A percentile compares a stretch with the other conserved stretches of the same genome.
Conservation (phyloP, 2,329 filamentous ascomycete genomes). For the Tolypocladium ophioglossoides region DNA sequence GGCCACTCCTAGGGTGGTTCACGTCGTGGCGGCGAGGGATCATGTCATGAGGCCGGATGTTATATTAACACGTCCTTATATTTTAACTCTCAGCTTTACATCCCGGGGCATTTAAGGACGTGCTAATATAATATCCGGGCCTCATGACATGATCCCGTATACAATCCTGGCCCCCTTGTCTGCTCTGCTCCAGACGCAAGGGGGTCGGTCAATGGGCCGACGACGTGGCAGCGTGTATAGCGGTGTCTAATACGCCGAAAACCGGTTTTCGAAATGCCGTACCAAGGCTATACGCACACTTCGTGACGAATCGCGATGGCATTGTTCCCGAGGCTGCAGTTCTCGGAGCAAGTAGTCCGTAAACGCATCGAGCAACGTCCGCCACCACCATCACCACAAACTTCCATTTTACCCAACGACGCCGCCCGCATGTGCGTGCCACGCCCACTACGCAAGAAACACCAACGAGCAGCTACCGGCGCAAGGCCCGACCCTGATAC, state of each 20-base stretch:
- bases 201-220: neutral
- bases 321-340: neutral
- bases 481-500: neutral
- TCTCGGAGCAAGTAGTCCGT: neutral
- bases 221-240: neutral
- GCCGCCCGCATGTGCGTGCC: neutral
- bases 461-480: neutral
- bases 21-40: too few relatives aligned
- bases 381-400: neutral
- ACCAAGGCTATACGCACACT: neutral
- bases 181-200: neutral
- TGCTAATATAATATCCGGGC: too few relatives aligned
- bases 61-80: neutral
- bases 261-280: neutral
- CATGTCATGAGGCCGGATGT: neutral
- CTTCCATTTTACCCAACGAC: neutral
- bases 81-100: neutral
- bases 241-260: too few relatives aligned
- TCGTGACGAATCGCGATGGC: neutral
- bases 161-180: neutral
- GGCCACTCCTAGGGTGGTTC: too few relatives aligned
- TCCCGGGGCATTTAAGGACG: neutral
- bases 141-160: too few relatives aligned
- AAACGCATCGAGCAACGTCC: too few relatives aligned
- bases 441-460: neutral